A percentile compares a stretch with the other conserved stretches of the same genome.
Evolutionary conservation across 768 basidiomycete genomes (phyloP).

Genomic region (Postia placenta): DNA sequence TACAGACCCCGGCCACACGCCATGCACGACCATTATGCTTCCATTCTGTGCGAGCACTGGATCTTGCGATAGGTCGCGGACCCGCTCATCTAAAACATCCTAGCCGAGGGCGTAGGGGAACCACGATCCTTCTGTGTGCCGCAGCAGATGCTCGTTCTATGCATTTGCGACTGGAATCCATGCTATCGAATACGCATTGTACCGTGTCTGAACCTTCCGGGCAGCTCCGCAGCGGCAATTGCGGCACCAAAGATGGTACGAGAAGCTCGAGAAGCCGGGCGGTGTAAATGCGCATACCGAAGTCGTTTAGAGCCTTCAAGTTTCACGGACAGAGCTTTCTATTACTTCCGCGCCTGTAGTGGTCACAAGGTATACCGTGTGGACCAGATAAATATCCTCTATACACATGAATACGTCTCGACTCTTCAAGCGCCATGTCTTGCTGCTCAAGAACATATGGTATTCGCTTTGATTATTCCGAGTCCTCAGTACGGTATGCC

Average conservation of each 20-base stretch:
- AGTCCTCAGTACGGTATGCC: too few relatives aligned
- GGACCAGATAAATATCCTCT: neutral
- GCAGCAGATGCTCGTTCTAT: neutral
- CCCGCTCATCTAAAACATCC: neutral
- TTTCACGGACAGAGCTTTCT: neutral
- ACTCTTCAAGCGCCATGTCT: neutral
- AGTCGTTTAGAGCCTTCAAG: too few relatives aligned
- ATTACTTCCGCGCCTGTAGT: neutral
- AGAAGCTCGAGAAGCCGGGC: neutral
- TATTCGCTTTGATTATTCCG: too few relatives aligned
- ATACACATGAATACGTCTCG: neutral
- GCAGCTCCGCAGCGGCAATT: neutral
- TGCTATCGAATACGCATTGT: neutral
- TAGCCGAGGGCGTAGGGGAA: neutral
- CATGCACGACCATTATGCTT: neutral
- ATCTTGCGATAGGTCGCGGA: neutral
- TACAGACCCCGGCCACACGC: neutral
- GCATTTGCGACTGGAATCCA: neutral
- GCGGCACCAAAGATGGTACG: neutral
- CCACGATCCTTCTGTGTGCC: neutral
- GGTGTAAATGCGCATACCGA: neutral
- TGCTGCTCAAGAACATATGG: neutral
- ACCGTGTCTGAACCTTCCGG: neutral
- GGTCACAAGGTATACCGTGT: neutral
- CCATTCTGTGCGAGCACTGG: neutral